These are phyloP conservation scores for Lichtheimia ramosa DNA, from an alignment of 371 early-diverging fungal species.

Conservation along the genomic window DNA sequence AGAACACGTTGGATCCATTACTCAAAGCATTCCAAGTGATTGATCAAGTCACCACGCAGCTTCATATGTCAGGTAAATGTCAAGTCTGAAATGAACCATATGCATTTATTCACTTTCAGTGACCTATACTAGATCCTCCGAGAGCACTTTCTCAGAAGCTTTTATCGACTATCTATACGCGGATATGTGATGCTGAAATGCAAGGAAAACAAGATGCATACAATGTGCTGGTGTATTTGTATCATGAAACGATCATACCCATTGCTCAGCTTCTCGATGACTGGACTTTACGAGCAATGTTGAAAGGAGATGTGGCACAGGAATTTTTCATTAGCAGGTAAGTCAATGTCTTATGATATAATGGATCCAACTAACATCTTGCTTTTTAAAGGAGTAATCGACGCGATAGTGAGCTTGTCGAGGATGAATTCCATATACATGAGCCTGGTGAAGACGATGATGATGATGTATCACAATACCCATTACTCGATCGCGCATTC, in stretches of 20 bases:
- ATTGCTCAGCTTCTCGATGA: slow-evolving; percentile 37
- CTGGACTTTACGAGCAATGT: slow-evolving; percentile 37
- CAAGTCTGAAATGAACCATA: no score
- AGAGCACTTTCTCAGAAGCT: slow-evolving; percentile 11
- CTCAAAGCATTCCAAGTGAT: not conserved
- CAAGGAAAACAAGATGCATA: slow-evolving; percentile 14
- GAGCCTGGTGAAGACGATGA: not conserved
- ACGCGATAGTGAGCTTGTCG: not conserved
- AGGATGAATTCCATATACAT: slow-evolving; percentile 1
- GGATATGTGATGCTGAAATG: slow-evolving; percentile 19
- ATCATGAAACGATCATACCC: slow-evolving; percentile 26
- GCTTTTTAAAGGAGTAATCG: not conserved
- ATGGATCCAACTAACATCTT: not conserved
- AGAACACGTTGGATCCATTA: not conserved
- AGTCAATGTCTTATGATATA: not conserved
- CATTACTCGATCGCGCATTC: slow-evolving; percentile 24
- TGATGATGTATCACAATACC: slow-evolving; percentile 13
- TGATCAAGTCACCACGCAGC: not conserved
- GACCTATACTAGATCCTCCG: not conserved
- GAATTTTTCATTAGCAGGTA: slow-evolving; percentile 39
- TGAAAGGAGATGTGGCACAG: slow-evolving; percentile 22
- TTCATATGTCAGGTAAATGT: no score
- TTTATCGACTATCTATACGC: slow-evolving; percentile 25
- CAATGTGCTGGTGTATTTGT: slow-evolving; percentile 17
- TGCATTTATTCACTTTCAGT: not conserved